Evolutionary conservation across 352 stramenopile species (phyloP), one percentile per base, ranked within the genome.

Genomic region (Globisporangium uncinulatum): DNA sequence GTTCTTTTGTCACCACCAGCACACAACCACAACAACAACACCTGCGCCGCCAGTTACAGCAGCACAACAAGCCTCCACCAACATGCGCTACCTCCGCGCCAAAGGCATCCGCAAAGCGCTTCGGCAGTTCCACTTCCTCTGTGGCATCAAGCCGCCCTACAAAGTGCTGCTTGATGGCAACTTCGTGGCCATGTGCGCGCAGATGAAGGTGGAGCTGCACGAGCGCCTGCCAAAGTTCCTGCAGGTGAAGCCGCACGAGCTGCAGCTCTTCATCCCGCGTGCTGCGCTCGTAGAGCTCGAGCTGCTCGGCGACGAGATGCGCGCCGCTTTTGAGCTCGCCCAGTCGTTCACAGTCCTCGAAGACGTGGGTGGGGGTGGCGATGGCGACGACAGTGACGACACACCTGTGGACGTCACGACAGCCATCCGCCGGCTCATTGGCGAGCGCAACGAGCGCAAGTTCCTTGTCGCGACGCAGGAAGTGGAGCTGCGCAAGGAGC

Each of bases 81-180:
- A 5, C 24, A 94, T 94, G 85, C 72, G 85, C 1, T 87, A 92
- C 56, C 75, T 94, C 20, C 82, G 85, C 43, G 74, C 82, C 57
- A 94, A 94, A 73, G 75, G 78, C 67, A 94, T 92, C 57, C 83
- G 85, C 70, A 94, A 94, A 70, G 80, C 82, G 64, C 70, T 94
- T 56, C 80, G 82, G 55, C 83, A 93, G 65, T 94, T 92, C 73
- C 83, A 93, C 69, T 92, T 94, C 60, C 66, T 93, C 55, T 94
- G 83, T 61, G 85, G 85, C 42, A 87, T 94, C 69, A 94, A 92
- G 59, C 61, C 83, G 45, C 85, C 85, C 8, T 94, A 93, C 67
- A 86, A 88, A 54, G 68, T 92, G 20, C 73, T 94, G 32, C 67
- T 94, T 50, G 85, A 94, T 61, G 81, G 81, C 55, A 94, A 94